Percentiles rank a stretch among this genome's conserved stretches.
phyloP scores from a whole-genome alignment of 2,329 filamentous ascomycete genomes.

The Paraconiothyrium sp. region DNA sequence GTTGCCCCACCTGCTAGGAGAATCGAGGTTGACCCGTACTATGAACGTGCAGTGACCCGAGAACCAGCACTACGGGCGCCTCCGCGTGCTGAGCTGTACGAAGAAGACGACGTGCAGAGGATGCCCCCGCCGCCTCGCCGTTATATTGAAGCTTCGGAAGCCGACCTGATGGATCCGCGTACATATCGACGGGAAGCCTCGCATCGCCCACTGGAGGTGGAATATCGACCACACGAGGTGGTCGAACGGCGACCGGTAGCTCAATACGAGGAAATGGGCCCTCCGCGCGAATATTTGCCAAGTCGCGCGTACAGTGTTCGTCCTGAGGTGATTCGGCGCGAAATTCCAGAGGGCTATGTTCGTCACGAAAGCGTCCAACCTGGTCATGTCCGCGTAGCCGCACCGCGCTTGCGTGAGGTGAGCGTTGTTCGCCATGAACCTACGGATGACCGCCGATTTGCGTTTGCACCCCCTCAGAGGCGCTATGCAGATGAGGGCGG shows the following conservation, averaged over 20 bases:
- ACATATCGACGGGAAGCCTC: conserved; percentile 68
- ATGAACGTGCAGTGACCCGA: conserved; percentile 70
- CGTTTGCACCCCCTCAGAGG: conserved; percentile 38
- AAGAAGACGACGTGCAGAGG: conserved; percentile 47
- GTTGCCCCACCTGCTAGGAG: conserved; percentile 60
- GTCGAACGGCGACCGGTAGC: conserved; percentile 38
- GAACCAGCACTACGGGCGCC: conserved; percentile 61
- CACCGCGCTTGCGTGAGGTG: conserved; percentile 50
- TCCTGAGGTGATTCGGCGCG: conserved; percentile 48
- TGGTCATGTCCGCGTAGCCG: conserved; percentile 40
- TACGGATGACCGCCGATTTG: conserved; percentile 44
- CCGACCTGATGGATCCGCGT: conserved; percentile 62
- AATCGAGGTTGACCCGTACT: conserved; percentile 67
- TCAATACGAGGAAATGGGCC: conserved; percentile 50
- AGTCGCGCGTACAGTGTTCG: conserved; percentile 52
- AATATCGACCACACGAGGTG: conserved; percentile 39
- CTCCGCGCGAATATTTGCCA: conserved; percentile 44
- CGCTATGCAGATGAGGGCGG: conserved; percentile 55
- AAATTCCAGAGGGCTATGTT: conserved; percentile 45
- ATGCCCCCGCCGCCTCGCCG: conserved; percentile 59
- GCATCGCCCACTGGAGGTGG: conserved; percentile 55
- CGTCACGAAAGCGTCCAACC: conserved; percentile 56
- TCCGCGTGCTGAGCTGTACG: conserved; percentile 60
- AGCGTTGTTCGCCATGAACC: conserved; percentile 53
- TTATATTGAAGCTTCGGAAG: conserved; percentile 70